Conservation (phyloP, 768 basidiomycete species). For the Lactarius tabidus region DNA sequence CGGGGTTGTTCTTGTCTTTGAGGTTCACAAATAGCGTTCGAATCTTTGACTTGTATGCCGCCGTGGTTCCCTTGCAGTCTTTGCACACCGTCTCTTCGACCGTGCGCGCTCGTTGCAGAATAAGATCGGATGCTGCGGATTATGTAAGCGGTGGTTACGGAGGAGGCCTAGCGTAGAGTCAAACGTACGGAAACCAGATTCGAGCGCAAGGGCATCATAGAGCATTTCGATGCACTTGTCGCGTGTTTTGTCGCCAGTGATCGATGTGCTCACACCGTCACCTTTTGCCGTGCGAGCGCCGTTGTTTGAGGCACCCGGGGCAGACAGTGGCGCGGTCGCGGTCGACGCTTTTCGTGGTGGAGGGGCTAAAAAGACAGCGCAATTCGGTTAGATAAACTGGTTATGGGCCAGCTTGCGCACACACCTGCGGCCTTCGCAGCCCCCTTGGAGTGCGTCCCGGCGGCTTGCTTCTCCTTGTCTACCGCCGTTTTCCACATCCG, state of each 20-base stretch:
- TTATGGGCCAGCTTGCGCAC: slow-evolving; percentile 32
- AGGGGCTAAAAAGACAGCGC: background rate
- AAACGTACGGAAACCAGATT: slow-evolving; percentile 83
- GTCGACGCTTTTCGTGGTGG: slow-evolving; percentile 20
- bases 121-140: slow-evolving; percentile 57
- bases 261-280: slow-evolving; percentile 60
- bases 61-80: slow-evolving; percentile 41
- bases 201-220: slow-evolving; percentile 85
- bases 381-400: slow-evolving; percentile 14
- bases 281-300: slow-evolving; percentile 54
- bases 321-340: slow-evolving; percentile 16
- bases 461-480: slow-evolving; percentile 54
- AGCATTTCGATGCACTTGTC: slow-evolving; percentile 87
- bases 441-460: slow-evolving; percentile 32
- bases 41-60: slow-evolving; percentile 71
- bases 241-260: slow-evolving; percentile 67
- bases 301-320: slow-evolving; percentile 31
- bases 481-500: slow-evolving; percentile 90
- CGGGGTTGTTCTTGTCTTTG: slow-evolving; percentile 92
- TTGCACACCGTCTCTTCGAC: slow-evolving; percentile 65
- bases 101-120: slow-evolving; percentile 59
- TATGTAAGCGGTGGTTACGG: slow-evolving; percentile 2
- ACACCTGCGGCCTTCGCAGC: slow-evolving; percentile 37
- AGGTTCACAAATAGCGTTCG: slow-evolving; percentile 88
- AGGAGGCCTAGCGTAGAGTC: background rate